Evolutionary conservation across 2,329 filamentous ascomycete genomes (phyloP), one percentile per base, ranked within the genome.

Genomic region (Camillea tinctor): DNA sequence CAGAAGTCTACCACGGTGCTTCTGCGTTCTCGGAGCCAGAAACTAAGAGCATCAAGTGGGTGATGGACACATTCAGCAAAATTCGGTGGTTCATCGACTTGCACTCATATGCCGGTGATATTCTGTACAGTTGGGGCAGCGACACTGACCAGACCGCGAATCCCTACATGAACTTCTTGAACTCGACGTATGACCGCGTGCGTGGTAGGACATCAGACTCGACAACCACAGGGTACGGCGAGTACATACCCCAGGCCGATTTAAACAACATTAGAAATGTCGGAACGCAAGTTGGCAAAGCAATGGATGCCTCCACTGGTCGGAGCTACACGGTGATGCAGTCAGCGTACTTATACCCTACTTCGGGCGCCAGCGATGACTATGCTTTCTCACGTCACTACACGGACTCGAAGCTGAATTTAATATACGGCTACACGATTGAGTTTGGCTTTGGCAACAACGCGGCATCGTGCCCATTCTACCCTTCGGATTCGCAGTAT

Each of bases 71-170:
- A 24, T 82, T 80, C 71, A 70, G 74, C 53, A 78, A 78, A 51
- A 72, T 87, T 52, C 76, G 80, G 24, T 87, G 83, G 83, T 84
- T 84, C 69, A 73, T 86, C 60, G 84, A 87, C 63, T 75, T 87
- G 51, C 84, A 87, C 75, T 84, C 83, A 1, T 81, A 76, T 24
- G 75, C 77, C 0, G 82, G 81, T 2, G 74, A 79, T 30, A 74
- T 87, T 19, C 72, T 87, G 15, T 86, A 85, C 71, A 78, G 75
- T 57, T 87, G 84, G 84, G 84, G 84, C 21, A 80, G 83, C 63
- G 83, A 86, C 64, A 76, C 81, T 52, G 74, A 80, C 59, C 84
- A 86, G 71, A 73, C 72, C 55, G 75, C 70, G 0, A 75, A 77
- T 52, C 68, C 77, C 0, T 64, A 64, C 54, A 81, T 82, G 76